A percentile compares a stretch with the other conserved stretches of the same genome.
These are phyloP conservation scores for Xylaria venustula DNA, from an alignment of 495 filamentous ascomycete species.

Conservation along the genomic window DNA sequence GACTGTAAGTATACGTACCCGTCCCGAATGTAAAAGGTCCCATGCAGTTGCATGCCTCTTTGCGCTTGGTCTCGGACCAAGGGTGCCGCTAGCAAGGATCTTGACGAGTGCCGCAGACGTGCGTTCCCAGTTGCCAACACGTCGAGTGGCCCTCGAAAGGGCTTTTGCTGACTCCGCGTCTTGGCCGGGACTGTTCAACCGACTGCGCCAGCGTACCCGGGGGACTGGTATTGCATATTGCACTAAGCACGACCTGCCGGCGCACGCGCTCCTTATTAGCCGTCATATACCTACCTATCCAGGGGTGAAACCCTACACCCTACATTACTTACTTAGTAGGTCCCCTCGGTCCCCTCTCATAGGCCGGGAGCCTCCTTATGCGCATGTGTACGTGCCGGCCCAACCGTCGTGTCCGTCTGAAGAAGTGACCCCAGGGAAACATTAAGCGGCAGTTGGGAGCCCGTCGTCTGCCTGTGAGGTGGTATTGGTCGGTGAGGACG, in stretches of 20 bases:
- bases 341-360: neutral
- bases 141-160: neutral
- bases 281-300: conserved; percentile 13
- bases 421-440: conserved; percentile 12
- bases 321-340: too few species aligned
- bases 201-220: conserved; percentile 14
- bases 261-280: conserved; percentile 18
- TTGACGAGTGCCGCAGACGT: conserved; percentile 15
- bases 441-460: conserved; percentile 15
- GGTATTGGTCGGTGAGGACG: conserved; percentile 12
- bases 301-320: conserved; percentile 13
- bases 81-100: conserved; percentile 12
- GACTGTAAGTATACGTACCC: neutral
- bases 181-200: conserved; percentile 12
- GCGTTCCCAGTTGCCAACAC: conserved; percentile 1
- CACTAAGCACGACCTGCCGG: conserved; percentile 21
- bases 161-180: conserved; percentile 17
- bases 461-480: neutral
- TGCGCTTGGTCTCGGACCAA: conserved; percentile 7
- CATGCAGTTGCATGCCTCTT: conserved; percentile 11
- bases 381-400: conserved; percentile 9
- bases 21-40: conserved; percentile 13
- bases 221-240: conserved; percentile 20
- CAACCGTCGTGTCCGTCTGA: conserved; percentile 11
- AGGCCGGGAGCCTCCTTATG: conserved; percentile 7